Evolutionary conservation across 306 rosid genomes (phyloP).

Genomic region (Pyrus communis): DNA sequence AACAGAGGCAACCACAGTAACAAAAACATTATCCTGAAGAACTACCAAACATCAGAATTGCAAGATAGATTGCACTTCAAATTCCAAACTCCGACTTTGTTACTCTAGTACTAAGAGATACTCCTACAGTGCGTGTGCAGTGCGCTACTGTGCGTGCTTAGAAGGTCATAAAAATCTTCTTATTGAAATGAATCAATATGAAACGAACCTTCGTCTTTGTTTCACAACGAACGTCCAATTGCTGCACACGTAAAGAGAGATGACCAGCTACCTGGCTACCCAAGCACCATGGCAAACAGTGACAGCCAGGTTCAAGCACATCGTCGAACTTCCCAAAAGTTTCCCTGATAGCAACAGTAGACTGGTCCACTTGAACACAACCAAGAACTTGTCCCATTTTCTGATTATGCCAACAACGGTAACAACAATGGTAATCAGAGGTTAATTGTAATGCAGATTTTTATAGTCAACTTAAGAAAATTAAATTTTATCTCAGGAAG

Average conservation of each 20-base stretch:
- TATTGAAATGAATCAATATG: background rate
- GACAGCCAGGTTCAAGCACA: slow-evolving; percentile 50
- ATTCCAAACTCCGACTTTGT: background rate
- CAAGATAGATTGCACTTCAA: background rate
- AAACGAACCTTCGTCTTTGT: slow-evolving; percentile 48
- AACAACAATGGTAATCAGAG: background rate
- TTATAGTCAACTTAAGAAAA: background rate
- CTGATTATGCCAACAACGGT: background rate
- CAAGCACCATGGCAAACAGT: slow-evolving; percentile 47
- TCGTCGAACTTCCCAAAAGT: slow-evolving; percentile 48
- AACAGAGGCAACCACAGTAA: slow-evolving; percentile 48
- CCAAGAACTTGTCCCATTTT: slow-evolving; percentile 47
- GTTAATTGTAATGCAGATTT: background rate
- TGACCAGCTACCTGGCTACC: slow-evolving; percentile 44
- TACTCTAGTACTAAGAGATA: background rate
- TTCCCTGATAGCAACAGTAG: slow-evolving; percentile 44
- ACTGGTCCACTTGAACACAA: slow-evolving; percentile 52
- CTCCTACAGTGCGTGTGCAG: background rate
- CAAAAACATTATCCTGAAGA: slow-evolving; percentile 50
- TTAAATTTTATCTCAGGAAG: background rate
- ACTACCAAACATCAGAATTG: slow-evolving; percentile 7
- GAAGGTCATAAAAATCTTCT: background rate
- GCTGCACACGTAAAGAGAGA: slow-evolving; percentile 50
- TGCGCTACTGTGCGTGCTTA: background rate
- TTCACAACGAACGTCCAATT: slow-evolving; percentile 55